Base-by-base conservation (phyloP, 768 basidiomycete genomes). In the Termitomyces sp. region DNA sequence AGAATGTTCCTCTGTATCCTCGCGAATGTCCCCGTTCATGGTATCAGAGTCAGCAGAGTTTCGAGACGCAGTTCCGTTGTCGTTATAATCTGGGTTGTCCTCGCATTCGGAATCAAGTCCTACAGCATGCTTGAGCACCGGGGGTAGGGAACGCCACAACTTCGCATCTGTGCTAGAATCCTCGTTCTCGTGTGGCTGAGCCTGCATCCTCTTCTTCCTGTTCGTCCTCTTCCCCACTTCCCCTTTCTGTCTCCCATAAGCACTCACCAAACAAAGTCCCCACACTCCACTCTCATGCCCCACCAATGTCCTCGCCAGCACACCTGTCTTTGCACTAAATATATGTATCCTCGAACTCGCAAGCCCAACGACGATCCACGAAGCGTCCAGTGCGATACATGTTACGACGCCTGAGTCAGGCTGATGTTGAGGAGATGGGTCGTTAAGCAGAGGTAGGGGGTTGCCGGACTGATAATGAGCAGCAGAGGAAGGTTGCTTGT, bases 321-420 rank as follows among this genome's bases (percentile, higher is more conserved):
- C 80, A 0, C 95, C 95, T 0, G 88, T 88, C 40, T 71, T 74
- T 1, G 90, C 85, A 58, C 87, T 87, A 71, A 93, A 98, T 10
- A 98, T 77, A 63, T 93, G 88, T 45, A 98, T 87, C 58, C 85
- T 84, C 59, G 81, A 79, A 66, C 88, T 95, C 9, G 90, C 89
- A 60, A 97, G 86, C 1, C 92, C 94, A 19, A 94, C 87, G 44
- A 96, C 86, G 64, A 98, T 83, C 80, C 87, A 91, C 44, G 88
- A 81, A 12, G 76, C 69, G 69, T 96, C 91, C 47, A 98, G 74
- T 0, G 93, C 90, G 21, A 95, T 77, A 4, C 88, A 90, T 0
- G 96, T 97, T 26, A 98, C 89, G 30, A 91, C 87, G 15, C 85
- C 85, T 35, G 82, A 62, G 40, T 79, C 78, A n/a, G 54, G 21